These are phyloP conservation scores for Kwoniella dejecticola DNA, from an alignment of 768 basidiomycete genomes.

Conservation along the genomic window DNA sequence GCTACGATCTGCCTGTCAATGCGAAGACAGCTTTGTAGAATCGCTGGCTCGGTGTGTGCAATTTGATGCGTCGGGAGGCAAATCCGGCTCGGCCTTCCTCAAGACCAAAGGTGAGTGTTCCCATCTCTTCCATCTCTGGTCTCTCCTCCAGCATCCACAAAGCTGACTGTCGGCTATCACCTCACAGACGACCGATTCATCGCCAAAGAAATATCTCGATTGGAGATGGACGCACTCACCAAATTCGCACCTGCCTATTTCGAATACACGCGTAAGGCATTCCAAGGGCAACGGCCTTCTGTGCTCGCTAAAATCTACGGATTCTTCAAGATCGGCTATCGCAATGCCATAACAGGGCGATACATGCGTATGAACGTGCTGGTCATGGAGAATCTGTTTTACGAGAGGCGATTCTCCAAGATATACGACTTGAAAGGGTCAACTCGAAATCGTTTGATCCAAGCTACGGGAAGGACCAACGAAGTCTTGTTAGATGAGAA, in stretches of 20 bases:
- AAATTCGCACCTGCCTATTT: slow-evolving; percentile 97
- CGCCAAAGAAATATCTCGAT: slow-evolving; percentile 87
- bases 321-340: slow-evolving; percentile 90
- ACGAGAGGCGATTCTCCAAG: slow-evolving; percentile 85
- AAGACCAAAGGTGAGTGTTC: slow-evolving; percentile 88
- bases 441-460: slow-evolving; percentile 87
- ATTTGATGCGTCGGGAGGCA: slow-evolving; percentile 93
- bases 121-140: neutral
- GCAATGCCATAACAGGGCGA: slow-evolving; percentile 77
- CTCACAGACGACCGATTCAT: slow-evolving; percentile 91
- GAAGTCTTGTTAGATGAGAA: slow-evolving; percentile 97
- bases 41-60: slow-evolving; percentile 90
- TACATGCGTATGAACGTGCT: slow-evolving; percentile 90
- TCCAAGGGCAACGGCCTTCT: slow-evolving; percentile 88
- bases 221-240: slow-evolving; percentile 92
- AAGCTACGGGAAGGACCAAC: slow-evolving; percentile 83
- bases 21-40: slow-evolving; percentile 90
- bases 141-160: neutral
- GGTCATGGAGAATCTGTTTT: slow-evolving; percentile 92
- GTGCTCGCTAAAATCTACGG: slow-evolving; percentile 95
- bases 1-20: slow-evolving; percentile 85
- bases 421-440: slow-evolving; percentile 98
- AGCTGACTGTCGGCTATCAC: slow-evolving; percentile 7
- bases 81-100: slow-evolving; percentile 93
- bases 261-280: slow-evolving; percentile 94